Conservation (phyloP, 208 protist genomes). For the Crithidia acanthocephali region DNA sequence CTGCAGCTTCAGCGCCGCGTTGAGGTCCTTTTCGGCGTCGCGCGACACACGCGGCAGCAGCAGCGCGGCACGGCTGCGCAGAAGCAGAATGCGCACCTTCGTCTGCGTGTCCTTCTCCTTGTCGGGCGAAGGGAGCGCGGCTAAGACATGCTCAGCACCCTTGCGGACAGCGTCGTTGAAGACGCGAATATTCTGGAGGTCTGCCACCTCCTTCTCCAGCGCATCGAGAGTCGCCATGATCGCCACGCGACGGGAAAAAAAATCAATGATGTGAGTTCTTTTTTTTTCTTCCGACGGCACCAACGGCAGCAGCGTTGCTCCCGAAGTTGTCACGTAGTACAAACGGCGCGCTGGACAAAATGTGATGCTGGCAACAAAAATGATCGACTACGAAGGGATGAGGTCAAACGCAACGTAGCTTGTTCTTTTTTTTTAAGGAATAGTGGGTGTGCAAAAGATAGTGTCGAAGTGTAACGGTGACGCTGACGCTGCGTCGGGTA, state of each 20-base stretch:
- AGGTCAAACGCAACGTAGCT: too few relatives aligned
- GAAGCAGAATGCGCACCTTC: slow-evolving; percentile 69
- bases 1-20: slow-evolving; percentile 73
- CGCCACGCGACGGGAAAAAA: neutral
- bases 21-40: slow-evolving; percentile 78
- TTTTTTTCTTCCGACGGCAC: slow-evolving; percentile 4
- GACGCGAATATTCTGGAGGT: slow-evolving; percentile 60
- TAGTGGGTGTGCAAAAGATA: too few relatives aligned
- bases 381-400: too few relatives aligned
- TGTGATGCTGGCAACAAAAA: too few relatives aligned
- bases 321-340: too few relatives aligned
- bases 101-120: slow-evolving; percentile 42
- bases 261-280: neutral
- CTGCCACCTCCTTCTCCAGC: slow-evolving; percentile 61
- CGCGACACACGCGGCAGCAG: slow-evolving; percentile 76
- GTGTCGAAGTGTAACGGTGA: too few relatives aligned
- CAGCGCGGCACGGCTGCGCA: slow-evolving; percentile 61
- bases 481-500: neutral
- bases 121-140: slow-evolving; percentile 49
- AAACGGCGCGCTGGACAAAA: too few relatives aligned
- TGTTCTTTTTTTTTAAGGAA: too few relatives aligned
- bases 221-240: slow-evolving; percentile 35
- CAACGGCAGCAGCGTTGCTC: too few relatives aligned
- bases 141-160: slow-evolving; percentile 59
- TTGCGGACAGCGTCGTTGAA: slow-evolving; percentile 56